Conservation (phyloP, 1,139 yeast species). For the Debaryomycetaceae sp. region DNA sequence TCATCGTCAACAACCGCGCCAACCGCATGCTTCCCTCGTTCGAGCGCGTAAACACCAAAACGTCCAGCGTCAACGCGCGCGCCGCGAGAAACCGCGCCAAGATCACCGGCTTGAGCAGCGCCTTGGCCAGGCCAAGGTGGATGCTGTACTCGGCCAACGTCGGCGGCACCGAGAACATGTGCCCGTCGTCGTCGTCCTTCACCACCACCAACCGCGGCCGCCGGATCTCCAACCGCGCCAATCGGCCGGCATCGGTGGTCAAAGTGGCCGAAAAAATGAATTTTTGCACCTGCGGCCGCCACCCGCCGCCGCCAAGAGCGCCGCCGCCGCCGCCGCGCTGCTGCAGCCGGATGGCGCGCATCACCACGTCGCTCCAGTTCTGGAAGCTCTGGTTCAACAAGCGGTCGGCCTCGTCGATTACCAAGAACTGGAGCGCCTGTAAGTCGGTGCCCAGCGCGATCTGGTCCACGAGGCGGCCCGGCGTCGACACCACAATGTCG, state of each 20-base stretch:
- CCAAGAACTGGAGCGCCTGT: slow-evolving; percentile 57
- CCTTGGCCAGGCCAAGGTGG: slow-evolving; percentile 50
- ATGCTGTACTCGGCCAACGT: slow-evolving; percentile 50
- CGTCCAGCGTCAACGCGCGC: slow-evolving; percentile 28
- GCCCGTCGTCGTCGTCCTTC: slow-evolving; percentile 43
- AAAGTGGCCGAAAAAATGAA: slow-evolving; percentile 89
- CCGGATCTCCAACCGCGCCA: slow-evolving; percentile 63
- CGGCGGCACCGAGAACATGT: slow-evolving; percentile 52
- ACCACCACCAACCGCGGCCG: slow-evolving; percentile 71
- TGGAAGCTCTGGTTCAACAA: slow-evolving; percentile 87
- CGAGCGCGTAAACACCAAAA: slow-evolving; percentile 73
- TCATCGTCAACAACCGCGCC: slow-evolving; percentile 51
- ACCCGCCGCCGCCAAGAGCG: slow-evolving; percentile 2
- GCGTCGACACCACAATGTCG: slow-evolving; percentile 80
- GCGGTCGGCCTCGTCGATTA: slow-evolving; percentile 94
- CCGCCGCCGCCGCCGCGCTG: slow-evolving; percentile 10
- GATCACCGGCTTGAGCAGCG: slow-evolving; percentile 69
- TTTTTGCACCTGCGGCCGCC: slow-evolving; percentile 37
- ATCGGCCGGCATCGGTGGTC: slow-evolving; percentile 86
- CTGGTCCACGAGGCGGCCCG: slow-evolving; percentile 95
- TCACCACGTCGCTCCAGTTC: slow-evolving; percentile 80
- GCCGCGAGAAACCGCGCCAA: slow-evolving; percentile 51
- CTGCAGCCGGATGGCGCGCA: slow-evolving; percentile 38
- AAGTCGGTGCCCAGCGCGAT: slow-evolving; percentile 41
- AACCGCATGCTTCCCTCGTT: slow-evolving; percentile 83